Conservation (phyloP, 345 rosid species). For the Eucalyptus caleyi region DNA sequence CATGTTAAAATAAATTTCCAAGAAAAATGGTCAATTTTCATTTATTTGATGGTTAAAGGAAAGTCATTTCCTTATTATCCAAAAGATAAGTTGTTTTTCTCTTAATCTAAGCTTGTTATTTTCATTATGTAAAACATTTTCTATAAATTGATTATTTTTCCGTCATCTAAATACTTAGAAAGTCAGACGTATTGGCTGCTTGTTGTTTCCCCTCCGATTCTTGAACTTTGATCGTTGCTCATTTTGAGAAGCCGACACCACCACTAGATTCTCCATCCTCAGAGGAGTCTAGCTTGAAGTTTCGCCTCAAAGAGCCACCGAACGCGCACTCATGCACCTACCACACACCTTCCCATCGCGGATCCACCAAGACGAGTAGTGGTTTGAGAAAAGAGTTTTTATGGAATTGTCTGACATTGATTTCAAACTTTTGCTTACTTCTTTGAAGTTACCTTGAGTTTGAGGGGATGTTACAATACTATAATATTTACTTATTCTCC, state of each 20-base stretch:
- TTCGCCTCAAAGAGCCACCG: neutral
- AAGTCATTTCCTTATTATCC: too few species aligned
- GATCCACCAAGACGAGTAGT: neutral
- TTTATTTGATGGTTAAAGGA: too few species aligned
- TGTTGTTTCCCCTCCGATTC: too few species aligned
- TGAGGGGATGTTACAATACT: neutral
- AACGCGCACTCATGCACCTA: neutral
- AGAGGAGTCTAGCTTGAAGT: neutral
- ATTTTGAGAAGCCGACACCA: neutral
- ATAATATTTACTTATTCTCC: too few species aligned
- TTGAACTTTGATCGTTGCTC: neutral
- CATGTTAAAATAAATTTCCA: too few species aligned
- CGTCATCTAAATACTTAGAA: too few species aligned
- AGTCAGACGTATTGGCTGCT: neutral
- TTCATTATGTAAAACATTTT: too few species aligned
- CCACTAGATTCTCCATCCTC: fast-evolving
- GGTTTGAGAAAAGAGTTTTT: neutral
- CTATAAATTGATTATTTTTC: too few species aligned
- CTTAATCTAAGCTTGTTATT: too few species aligned
- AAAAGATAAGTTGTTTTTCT: too few species aligned
- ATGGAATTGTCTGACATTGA: neutral
- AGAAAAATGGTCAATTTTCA: too few species aligned
- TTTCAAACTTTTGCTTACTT: neutral
- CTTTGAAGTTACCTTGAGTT: neutral
- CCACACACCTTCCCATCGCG: neutral